Base-by-base conservation (phyloP, 2,329 filamentous ascomycete species). In the Pyrenochaeta sp. region DNA sequence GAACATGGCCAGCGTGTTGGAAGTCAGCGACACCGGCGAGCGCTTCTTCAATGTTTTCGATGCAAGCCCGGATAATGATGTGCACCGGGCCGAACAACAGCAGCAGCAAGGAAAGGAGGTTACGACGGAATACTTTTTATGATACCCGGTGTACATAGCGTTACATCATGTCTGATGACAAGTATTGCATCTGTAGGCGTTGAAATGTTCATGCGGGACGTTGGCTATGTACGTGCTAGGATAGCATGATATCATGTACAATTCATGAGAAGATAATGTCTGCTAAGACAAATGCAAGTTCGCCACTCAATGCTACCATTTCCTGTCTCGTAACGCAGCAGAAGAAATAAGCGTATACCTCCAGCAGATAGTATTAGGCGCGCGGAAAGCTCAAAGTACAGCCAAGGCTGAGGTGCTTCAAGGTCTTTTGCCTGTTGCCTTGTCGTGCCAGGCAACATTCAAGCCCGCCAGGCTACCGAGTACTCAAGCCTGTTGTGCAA, bases 11-110 rank as follows among this genome's bases (percentile, higher is more conserved):
- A 96, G 91, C 72, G 94, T 99, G 31, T 81, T 99, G 24, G 94
- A 99, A 74, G 94, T 99, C 44, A 93, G 90, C 69, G 91, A 96
- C 67, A 87, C 87, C 1, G 93, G 94, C 24, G 91, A 96, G 72
- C 81, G 93, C 46, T 96, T 90, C 73, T 99, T 97, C 78, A 99
- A 99, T 69, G 92, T 97, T 17, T 99, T 99, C 71, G 90, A 95
- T 43, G 94, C 94, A 3, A 93, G 94, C 19, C 94, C 94, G 2
- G 94, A 99, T 72, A 96, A 99, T 64, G 93, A 97, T 69, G 76
- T 87, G 58, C 89, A 95, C 68, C 89, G 96, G 39, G 74, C 76
- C 65, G 91, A 96, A 67, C 81, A 88, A 63, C 90, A 94, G 71
- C 83, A 86, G 49, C 81, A 84, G 65, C 80, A 83, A 61, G 90